Conservation (phyloP, 202 grass and related monocot species). For the Setaria viridis region DNA sequence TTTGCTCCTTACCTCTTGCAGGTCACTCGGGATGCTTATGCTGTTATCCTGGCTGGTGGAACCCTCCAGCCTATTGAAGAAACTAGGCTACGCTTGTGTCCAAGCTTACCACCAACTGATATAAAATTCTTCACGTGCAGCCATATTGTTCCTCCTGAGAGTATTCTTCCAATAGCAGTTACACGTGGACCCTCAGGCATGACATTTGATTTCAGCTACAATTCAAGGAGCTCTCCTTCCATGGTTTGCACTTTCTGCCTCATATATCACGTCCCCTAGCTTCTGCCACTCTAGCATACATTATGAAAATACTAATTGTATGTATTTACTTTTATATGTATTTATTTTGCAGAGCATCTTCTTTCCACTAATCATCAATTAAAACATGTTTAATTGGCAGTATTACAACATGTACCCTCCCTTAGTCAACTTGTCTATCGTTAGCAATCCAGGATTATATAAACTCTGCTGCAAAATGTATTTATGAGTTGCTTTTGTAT, state of each 20-base stretch:
- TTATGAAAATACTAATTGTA: slow-evolving; percentile 5
- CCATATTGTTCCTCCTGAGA: slow-evolving; percentile 93
- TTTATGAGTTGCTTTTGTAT: not conserved
- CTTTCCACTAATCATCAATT: slow-evolving; percentile 15
- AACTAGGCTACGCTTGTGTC: slow-evolving; percentile 85
- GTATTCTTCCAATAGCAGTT: slow-evolving; percentile 90
- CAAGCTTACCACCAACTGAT: slow-evolving; percentile 51
- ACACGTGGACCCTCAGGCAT: slow-evolving; percentile 87
- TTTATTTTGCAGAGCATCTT: slow-evolving; percentile 15
- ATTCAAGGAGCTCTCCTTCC: slow-evolving; percentile 67
- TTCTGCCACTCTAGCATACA: slow-evolving; percentile 13
- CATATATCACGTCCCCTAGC: not conserved
- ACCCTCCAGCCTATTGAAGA: slow-evolving; percentile 99
- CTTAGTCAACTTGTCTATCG: slow-evolving; percentile 1
- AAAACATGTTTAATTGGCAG: not conserved
- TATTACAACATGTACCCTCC: slow-evolving; percentile 10
- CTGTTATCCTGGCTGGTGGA: slow-evolving; percentile 82
- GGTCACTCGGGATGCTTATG: slow-evolving; percentile 70
- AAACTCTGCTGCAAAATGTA: slow-evolving; percentile 17
- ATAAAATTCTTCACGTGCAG: slow-evolving; percentile 86
- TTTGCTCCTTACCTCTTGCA: slow-evolving; percentile 42
- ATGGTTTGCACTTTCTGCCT: slow-evolving; percentile 62
- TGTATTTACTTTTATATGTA: slow-evolving; percentile 28
- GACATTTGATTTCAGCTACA: slow-evolving; percentile 97
- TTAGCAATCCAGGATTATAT: not conserved